A percentile compares a stretch with the other conserved stretches of the same genome.
Conservation (phyloP, 192 early-diverging fungal genomes). For the Backusella parvicylindrica region DNA sequence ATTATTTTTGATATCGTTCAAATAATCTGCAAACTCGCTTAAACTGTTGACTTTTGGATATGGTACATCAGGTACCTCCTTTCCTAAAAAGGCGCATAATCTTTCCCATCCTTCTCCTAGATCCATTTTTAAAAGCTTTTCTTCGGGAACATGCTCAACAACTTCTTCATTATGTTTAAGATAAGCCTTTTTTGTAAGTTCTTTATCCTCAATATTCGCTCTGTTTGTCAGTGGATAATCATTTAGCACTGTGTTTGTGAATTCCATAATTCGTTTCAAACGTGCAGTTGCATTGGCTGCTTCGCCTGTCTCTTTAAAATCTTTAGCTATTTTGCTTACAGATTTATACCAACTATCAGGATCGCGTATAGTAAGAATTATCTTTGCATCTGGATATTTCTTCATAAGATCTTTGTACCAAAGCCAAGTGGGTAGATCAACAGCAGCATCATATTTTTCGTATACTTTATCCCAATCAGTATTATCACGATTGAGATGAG, state of each 20-base stretch:
- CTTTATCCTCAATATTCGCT: neutral
- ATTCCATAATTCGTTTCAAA: neutral
- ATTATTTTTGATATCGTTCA: neutral
- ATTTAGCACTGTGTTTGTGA: neutral
- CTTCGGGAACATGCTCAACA: neutral
- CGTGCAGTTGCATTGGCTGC: neutral
- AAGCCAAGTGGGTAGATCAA: constrained; percentile 10
- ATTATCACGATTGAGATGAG: neutral
- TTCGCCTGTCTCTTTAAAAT: neutral
- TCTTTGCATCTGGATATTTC: constrained; percentile 17
- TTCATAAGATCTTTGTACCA: constrained; percentile 22
- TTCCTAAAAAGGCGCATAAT: neutral
- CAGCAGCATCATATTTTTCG: constrained; percentile 16
- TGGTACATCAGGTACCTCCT: neutral
- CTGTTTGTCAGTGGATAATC: neutral
- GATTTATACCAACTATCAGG: constrained; percentile 21
- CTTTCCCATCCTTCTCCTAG: constrained; percentile 2
- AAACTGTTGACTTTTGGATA: neutral
- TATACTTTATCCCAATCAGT: constrained; percentile 18
- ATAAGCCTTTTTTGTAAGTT: neutral
- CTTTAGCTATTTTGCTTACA: neutral
- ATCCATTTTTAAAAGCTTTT: neutral
- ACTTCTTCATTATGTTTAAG: neutral
- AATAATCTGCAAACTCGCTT: neutral
- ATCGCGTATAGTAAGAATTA: constrained; percentile 14